Conservation (phyloP, 345 rosid genomes). For the Lenwebbia sp. region DNA sequence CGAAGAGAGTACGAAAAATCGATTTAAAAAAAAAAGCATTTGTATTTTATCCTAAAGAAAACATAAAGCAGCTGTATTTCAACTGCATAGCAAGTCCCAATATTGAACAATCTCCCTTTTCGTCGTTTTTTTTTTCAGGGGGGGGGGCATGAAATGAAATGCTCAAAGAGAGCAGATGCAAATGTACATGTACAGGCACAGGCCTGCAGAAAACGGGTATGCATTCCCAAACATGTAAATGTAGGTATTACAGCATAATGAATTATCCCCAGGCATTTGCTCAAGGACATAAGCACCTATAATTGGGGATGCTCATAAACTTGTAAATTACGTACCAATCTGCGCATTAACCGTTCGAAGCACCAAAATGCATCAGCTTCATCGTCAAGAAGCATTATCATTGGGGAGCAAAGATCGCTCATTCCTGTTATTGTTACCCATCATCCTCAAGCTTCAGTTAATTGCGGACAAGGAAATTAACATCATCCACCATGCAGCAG, state of each 20-base stretch:
- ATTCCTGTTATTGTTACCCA: conserved; percentile 46
- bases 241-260: background rate
- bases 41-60: background rate
- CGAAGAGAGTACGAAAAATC: background rate
- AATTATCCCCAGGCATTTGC: background rate
- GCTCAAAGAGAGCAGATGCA: background rate
- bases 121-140: background rate
- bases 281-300: background rate
- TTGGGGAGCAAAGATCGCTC: conserved; percentile 99
- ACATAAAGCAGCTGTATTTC: background rate
- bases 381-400: conserved; percentile 86
- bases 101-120: background rate
- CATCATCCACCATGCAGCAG: background rate
- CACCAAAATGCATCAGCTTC: conserved; percentile 99
- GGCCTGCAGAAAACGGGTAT: background rate
- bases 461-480: background rate
- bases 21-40: background rate
- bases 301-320: background rate
- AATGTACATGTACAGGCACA: background rate
- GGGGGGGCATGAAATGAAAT: background rate
- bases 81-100: background rate
- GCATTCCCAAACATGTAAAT: background rate
- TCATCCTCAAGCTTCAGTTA: background rate
- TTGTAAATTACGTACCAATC: conserved; percentile 50
- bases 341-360: conserved; percentile 91